Percentiles rank a stretch among this genome's conserved stretches.
Conservation (phyloP, 495 filamentous ascomycete genomes). For the Penicillium cinerascens region DNA sequence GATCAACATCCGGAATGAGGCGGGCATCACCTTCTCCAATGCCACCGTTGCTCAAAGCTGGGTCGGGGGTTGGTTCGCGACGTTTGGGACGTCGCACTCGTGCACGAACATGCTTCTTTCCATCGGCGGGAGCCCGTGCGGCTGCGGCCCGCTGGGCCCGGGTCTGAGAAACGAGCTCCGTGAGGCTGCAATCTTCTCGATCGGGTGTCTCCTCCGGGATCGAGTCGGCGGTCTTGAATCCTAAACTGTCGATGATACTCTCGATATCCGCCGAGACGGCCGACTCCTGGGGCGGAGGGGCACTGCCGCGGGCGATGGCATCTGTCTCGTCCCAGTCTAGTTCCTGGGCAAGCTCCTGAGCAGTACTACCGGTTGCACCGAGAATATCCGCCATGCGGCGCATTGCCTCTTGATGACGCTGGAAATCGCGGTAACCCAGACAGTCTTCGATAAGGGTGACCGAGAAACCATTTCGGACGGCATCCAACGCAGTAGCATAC, state of each 20-base stretch:
- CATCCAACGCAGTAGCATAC: slow-evolving; percentile 89
- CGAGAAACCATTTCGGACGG: slow-evolving; percentile 77
- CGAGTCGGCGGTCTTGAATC: slow-evolving; percentile 17
- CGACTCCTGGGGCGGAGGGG: slow-evolving; percentile 14
- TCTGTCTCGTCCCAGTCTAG: slow-evolving; percentile 47
- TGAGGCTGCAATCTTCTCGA: slow-evolving; percentile 18
- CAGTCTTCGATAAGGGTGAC: slow-evolving; percentile 88
- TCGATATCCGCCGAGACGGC: slow-evolving; percentile 33
- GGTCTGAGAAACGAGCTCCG: slow-evolving; percentile 20
- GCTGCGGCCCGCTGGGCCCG: slow-evolving; percentile 10
- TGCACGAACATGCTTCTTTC: slow-evolving; percentile 25
- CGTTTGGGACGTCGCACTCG: slow-evolving; percentile 33
- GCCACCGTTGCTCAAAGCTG: not conserved
- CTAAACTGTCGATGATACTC: slow-evolving; percentile 36
- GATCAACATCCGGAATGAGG: slow-evolving; percentile 63
- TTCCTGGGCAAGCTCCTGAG: slow-evolving; percentile 55
- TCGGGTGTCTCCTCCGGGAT: slow-evolving; percentile 17
- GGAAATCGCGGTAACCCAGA: slow-evolving; percentile 72
- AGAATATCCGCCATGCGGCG: slow-evolving; percentile 71
- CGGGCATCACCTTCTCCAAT: slow-evolving; percentile 78
- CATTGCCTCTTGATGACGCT: slow-evolving; percentile 72
- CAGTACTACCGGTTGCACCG: slow-evolving; percentile 62
- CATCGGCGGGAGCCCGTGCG: slow-evolving; percentile 4
- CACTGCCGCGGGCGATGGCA: slow-evolving; percentile 31
- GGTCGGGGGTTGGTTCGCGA: slow-evolving; percentile 26